Evolutionary conservation across 345 rosid species (phyloP), one percentile per base, ranked within the genome.

Genomic region (Geranium brycei): DNA sequence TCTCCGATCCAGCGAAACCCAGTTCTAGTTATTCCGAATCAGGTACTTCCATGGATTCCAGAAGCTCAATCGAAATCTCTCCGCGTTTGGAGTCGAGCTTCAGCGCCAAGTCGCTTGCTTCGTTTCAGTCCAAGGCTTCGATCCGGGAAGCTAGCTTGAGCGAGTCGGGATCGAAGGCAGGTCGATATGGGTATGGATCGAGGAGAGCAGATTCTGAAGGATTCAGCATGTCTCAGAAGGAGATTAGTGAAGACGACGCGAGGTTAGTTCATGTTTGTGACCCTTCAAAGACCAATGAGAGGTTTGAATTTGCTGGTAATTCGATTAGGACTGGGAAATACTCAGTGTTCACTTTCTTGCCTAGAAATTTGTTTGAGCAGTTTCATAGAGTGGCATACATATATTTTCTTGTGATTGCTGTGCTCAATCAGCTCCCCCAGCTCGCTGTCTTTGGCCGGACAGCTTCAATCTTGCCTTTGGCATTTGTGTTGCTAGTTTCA

Each of bases 371-470:
- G 76, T 95, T 84, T 71, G 97, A 95, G 71, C 97, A 90, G 78
- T 91, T 95, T 68, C 99, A 88, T 70, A 88, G 97, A 83, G 95
- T 91, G 76, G 96, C 96, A 10, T 88, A 91, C 69, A 70, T 91
- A 41, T 95, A 95, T 78, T 91, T 95, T 73, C 87, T 91, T 61
- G 81, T 87, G 4, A 95, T 95, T 72, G 96, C 93, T 1, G 82
- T 91, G 57, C 97, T 90, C 67, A 95, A 95, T 76, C 99, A 95
- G 80, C 88, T 95, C 41, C 97, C 97, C 8, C 96, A 88, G 87
- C 95, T 91, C 7, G 99, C 99, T 0, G 97, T 91, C 35, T 95
- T 95, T 28, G 96, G 99, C n/a, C 83, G 97, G 58, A 85, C 82
- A 32, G 96, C 76, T 64, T 93, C 99, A 5, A 80, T 93, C 72